These are phyloP conservation scores for Lentinula detonsa DNA, from an alignment of 768 basidiomycete genomes.

Conservation along the genomic window DNA sequence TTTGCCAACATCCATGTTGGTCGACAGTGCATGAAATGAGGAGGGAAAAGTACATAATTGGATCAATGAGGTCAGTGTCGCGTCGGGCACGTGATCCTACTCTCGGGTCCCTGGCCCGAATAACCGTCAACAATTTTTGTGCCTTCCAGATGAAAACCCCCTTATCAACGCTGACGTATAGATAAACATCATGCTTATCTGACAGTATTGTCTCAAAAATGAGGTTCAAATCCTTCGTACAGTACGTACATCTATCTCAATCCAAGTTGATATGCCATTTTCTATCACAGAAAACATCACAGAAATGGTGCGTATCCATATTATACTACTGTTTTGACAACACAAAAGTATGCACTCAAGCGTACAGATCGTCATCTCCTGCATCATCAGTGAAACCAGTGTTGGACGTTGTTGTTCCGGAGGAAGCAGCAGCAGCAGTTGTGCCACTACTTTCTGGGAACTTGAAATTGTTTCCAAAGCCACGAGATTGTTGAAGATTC, in stretches of 20 bases:
- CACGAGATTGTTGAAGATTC: conserved; percentile 88
- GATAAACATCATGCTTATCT: too few species aligned
- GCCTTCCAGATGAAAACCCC: too few species aligned
- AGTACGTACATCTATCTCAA: too few species aligned
- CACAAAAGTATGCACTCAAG: conserved; percentile 30
- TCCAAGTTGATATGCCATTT: too few species aligned
- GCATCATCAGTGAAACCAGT: conserved; percentile 80
- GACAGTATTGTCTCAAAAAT: too few species aligned
- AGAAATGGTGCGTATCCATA: too few species aligned
- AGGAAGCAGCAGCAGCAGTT: conserved; percentile 30
- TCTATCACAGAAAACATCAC: too few species aligned
- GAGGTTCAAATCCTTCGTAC: too few species aligned
- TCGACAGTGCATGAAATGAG: background rate
- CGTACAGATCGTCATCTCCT: conserved; percentile 89
- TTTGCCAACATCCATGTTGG: conserved; percentile 16
- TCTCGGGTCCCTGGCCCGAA: too few species aligned
- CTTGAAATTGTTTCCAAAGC: conserved; percentile 94
- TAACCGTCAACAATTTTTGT: too few species aligned
- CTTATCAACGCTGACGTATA: too few species aligned
- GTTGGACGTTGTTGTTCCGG: conserved; percentile 48
- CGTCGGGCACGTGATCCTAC: background rate
- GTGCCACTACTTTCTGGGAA: conserved; percentile 78
- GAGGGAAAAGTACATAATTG: background rate
- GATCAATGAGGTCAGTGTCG: background rate
- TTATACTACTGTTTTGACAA: too few species aligned